Conservation (phyloP, 768 basidiomycete species). For the Trametes punicea region DNA sequence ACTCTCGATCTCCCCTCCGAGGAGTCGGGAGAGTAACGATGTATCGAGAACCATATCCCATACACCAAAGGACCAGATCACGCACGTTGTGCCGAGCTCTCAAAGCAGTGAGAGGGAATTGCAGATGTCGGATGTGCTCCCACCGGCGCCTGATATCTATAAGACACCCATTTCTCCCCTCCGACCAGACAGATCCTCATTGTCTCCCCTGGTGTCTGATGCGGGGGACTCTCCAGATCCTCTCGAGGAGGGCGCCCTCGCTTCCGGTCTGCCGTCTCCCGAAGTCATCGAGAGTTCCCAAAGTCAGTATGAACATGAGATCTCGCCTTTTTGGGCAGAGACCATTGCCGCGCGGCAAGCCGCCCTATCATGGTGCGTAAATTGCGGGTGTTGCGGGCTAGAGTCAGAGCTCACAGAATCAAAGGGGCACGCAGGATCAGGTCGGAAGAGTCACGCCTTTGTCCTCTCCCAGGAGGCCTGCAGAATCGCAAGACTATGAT, state of each 20-base stretch:
- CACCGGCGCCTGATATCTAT: neutral
- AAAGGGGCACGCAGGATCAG: neutral
- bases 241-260: neutral
- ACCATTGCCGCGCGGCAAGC: neutral
- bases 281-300: constrained; percentile 32
- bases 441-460: neutral
- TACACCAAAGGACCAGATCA: neutral
- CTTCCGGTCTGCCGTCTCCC: neutral
- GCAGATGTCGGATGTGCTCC: neutral
- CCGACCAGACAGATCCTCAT: neutral
- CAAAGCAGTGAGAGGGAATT: constrained; percentile 22
- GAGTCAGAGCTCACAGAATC: neutral
- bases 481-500: constrained; percentile 9
- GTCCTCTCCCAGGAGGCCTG: neutral
- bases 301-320: constrained; percentile 31
- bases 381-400: neutral
- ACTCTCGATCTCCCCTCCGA: neutral
- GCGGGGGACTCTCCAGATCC: neutral
- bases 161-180: neutral
- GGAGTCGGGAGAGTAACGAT: neutral
- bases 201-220: neutral
- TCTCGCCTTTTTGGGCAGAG: constrained; percentile 8
- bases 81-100: constrained; percentile 20
- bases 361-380: neutral
- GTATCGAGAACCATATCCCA: neutral